Conservation (phyloP, 192 early-diverging fungal species). For the Phlyctochytrium arcticum region DNA sequence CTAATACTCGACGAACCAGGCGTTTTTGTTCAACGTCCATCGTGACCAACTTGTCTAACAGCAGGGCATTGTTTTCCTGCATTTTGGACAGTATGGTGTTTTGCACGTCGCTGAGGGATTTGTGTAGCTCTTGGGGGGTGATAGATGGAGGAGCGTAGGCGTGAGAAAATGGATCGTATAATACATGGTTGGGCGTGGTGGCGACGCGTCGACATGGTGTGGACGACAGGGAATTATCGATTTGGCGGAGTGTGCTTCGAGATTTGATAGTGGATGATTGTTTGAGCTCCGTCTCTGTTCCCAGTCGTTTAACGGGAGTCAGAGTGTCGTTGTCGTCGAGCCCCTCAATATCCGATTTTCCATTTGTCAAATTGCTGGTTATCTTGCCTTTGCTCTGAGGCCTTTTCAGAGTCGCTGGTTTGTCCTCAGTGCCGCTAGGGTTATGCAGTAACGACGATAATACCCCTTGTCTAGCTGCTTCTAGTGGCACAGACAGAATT, state of each 20-base stretch:
- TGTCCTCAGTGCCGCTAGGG: too few relatives aligned
- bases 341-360: background rate
- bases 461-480: background rate
- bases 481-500: slow-evolving; percentile 3
- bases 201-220: too few relatives aligned
- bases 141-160: background rate
- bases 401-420: background rate
- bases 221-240: background rate
- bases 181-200: too few relatives aligned
- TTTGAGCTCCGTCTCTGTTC: background rate
- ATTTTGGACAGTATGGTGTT: background rate
- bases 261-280: background rate
- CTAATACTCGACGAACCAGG: slow-evolving; percentile 4
- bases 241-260: background rate
- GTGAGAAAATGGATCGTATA: too few relatives aligned
- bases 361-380: too few relatives aligned
- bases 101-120: background rate
- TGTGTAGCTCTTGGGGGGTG: background rate
- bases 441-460: background rate
- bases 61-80: background rate
- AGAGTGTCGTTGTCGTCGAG: background rate
- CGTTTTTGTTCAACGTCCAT: slow-evolving; percentile 14
- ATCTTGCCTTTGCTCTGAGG: too few relatives aligned
- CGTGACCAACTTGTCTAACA: background rate
- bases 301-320: background rate